Evolutionary conservation across 129 eudicot species (phyloP), one percentile per base, ranked within the genome.

Genomic region (Oenanthe sinensis): DNA sequence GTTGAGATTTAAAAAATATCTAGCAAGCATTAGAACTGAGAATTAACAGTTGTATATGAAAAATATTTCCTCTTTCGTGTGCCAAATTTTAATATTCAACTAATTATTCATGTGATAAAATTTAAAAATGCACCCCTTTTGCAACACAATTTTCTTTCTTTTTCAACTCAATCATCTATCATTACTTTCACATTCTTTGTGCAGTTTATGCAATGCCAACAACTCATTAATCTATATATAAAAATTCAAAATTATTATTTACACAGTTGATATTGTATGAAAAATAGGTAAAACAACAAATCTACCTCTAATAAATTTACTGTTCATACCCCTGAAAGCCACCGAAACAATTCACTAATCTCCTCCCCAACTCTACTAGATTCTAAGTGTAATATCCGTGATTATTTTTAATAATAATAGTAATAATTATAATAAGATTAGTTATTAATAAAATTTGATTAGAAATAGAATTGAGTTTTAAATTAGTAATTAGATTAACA

Each of bases 261-360:
- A 33, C 72, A 67, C 20, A 67, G 42, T 30, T 9, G 15, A 67
- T 22, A 67, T 65, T 55, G 65, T 55, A 22, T 22, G 20, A 67
- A 30, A 30, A 14, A 24, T 72, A 39, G 62, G 69, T 58, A 13
- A 20, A 20, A 30, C 69, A 81, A 85, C 85, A 84, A 82, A 80
- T 80, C 69, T 79, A 71, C 72, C 93, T 79, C 88, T 81, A 80
- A 46, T 5, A 24, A 71, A 89, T 80, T 85, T 90, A 90, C 93
- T 85, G 26, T 2, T 86, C 83, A 96, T 80, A 89, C 96, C 82
- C 97, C 97, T 54, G 99, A 96, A 14, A 96, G 79, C 99, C 99
- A 96, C 86, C 99, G 97, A 45, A 96, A 96, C 72, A 96, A 79
- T 71, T 96, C 97, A 37, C 95, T 89, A 55, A 96, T 96, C 68